Evolutionary conservation across 192 early-diverging fungal genomes (phyloP), one percentile per base, ranked within the genome.

Genomic region (Coemansia sp.): DNA sequence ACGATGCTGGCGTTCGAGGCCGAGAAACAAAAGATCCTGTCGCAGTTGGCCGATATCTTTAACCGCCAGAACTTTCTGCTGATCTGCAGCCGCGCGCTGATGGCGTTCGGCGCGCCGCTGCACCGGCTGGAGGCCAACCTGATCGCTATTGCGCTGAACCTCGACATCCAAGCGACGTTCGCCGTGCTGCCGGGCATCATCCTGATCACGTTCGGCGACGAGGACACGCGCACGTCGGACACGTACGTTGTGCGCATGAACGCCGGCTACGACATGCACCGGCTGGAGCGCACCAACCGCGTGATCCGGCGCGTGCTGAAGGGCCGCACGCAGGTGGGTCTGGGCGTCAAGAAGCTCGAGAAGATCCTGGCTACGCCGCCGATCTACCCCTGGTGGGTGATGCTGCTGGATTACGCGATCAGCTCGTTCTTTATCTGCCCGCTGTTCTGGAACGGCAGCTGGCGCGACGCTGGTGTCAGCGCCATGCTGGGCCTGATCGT

Each of bases 151-250:
- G 86, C 90, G 4, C 72, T 80, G 48, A 76, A 84, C 7, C 70
- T 91, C 28, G 86, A 86, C 30, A 77, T 91, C 50, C 83, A 90
- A 18, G 76, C 87, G 3, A 86, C 86, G 36, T 89, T 88, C 58
- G 84, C 89, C 11, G 88, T 85, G 64, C 67, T 90, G 33, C 91
- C 91, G 25, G 88, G 88, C 33, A 80, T 90, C 51, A 89, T 92
- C 82, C 83, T 92, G 22, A 79, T 90, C 25, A 84, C 85, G 18
- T 92, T 92, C 68, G 82, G 87, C 61, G 89, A 92, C 71, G 82
- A 82, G 8, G 85, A 86, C 42, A 92, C 89, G 2, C 86, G 90
- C 31, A 86, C 89, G 0, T 88, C 89, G 14, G 90, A 92, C 61
- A 92, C 91, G 0, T 90, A 90, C 62, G 80, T 92, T 30, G 83